These are phyloP conservation scores for Danielia reshetovae DNA, from an alignment of 805 yeast species.

Conservation along the genomic window DNA sequence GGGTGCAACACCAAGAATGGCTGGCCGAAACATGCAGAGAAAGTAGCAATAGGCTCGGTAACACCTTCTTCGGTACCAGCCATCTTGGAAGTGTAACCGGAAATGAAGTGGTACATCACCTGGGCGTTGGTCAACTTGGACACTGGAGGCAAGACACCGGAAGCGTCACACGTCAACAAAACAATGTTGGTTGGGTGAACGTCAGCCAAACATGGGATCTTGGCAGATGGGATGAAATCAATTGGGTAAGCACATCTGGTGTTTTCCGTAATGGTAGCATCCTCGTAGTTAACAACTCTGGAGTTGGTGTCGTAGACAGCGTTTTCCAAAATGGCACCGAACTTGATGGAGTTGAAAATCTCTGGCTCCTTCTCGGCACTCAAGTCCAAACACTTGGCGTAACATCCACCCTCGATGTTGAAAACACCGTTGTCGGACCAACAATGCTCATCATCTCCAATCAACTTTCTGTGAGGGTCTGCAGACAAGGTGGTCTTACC, in stretches of 20 bases:
- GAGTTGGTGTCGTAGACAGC: slow-evolving; percentile 77
- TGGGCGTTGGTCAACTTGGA: slow-evolving; percentile 90
- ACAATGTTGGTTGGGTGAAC: slow-evolving; percentile 90
- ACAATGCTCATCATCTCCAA: slow-evolving; percentile 99
- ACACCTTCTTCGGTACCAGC: slow-evolving; percentile 99
- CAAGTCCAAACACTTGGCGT: slow-evolving; percentile 93
- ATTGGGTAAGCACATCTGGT: slow-evolving; percentile 99
- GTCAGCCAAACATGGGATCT: slow-evolving; percentile 89
- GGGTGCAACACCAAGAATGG: slow-evolving; percentile 98
- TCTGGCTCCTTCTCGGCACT: slow-evolving; percentile 94
- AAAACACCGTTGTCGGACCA: slow-evolving; percentile 98
- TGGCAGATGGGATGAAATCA: slow-evolving; percentile 92
- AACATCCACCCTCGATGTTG: slow-evolving; percentile 99
- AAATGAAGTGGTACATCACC: slow-evolving; percentile 98
- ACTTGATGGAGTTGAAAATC: slow-evolving; percentile 89
- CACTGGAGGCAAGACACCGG: slow-evolving; percentile 97
- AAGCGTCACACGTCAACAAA: slow-evolving; percentile 93
- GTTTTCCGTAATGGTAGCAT: slow-evolving; percentile 85
- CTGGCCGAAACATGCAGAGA: slow-evolving; percentile 98
- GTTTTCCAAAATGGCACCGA: slow-evolving; percentile 93
- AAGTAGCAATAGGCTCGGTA: slow-evolving; percentile 96
- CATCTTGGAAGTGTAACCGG: slow-evolving; percentile 99
- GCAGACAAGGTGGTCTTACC: slow-evolving; percentile 98
- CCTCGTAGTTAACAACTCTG: slow-evolving; percentile 82
- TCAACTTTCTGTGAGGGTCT: slow-evolving; percentile 87